These are phyloP conservation scores for Boletus insuetus DNA, from an alignment of 768 basidiomycete species.

Conservation along the genomic window DNA sequence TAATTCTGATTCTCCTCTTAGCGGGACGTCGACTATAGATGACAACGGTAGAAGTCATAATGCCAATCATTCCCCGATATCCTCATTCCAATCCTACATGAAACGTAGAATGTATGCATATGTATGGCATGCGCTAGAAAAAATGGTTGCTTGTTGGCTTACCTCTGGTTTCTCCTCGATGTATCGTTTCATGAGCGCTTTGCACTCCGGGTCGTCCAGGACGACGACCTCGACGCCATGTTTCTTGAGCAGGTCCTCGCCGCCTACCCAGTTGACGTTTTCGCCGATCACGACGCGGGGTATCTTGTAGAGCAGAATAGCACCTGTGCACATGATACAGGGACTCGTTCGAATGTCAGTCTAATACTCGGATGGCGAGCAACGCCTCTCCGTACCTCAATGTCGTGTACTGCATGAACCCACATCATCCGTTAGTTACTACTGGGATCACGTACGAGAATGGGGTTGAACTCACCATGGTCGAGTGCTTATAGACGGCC, in stretches of 20 bases:
- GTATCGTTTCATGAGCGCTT: slow-evolving; percentile 53
- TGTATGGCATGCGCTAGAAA: slow-evolving; percentile 7
- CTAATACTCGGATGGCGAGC: too few species aligned
- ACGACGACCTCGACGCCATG: slow-evolving; percentile 56
- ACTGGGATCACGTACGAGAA: too few species aligned
- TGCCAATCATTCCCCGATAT: slow-evolving; percentile 46
- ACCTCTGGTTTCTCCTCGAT: slow-evolving; percentile 57
- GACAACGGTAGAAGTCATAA: neutral
- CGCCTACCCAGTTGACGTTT: slow-evolving; percentile 51
- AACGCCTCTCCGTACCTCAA: slow-evolving; percentile 25
- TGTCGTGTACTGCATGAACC: slow-evolving; percentile 35
- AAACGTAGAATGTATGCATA: slow-evolving; percentile 9
- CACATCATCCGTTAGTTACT: neutral
- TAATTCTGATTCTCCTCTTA: neutral
- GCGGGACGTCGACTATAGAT: slow-evolving; percentile 6
- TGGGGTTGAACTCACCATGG: slow-evolving; percentile 38
- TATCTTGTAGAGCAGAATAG: slow-evolving; percentile 61
- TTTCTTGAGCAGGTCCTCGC: slow-evolving; percentile 49
- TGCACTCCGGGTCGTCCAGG: slow-evolving; percentile 48
- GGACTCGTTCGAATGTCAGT: slow-evolving; percentile 28
- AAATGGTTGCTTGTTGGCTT: neutral
- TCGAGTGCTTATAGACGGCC: slow-evolving; percentile 44
- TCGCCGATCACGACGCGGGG: slow-evolving; percentile 67
- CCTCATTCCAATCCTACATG: slow-evolving; percentile 55
- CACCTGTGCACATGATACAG: slow-evolving; percentile 65